phyloP scores from a whole-genome alignment of 78 protist species.

The Creolimax fragrantissima region DNA sequence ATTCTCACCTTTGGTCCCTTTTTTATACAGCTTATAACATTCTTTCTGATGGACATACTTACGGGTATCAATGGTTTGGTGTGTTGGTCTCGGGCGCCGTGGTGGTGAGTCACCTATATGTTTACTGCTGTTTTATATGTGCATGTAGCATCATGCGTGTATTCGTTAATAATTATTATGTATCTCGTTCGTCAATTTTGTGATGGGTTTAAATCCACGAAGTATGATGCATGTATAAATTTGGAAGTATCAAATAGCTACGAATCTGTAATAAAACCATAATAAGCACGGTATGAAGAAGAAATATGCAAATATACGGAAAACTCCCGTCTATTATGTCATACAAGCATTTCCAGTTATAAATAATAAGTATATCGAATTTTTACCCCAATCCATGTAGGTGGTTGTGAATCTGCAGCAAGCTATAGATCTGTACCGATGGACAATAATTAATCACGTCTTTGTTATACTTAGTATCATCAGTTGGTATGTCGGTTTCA shows the following conservation, averaged over 20 bases:
- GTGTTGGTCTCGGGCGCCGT: background rate
- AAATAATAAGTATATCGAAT: background rate
- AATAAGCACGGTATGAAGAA: no score
- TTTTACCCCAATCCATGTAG: background rate
- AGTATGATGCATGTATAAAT: no score
- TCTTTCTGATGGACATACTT: background rate
- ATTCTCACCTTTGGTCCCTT: no score
- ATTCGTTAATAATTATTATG: no score
- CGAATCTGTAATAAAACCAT: no score
- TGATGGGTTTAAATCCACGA: no score
- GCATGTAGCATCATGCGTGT: no score
- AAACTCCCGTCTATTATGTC: background rate
- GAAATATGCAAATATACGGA: background rate
- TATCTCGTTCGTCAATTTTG: no score
- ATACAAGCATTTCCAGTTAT: background rate
- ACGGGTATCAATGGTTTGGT: background rate
- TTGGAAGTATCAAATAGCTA: no score
- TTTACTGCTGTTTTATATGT: no score
- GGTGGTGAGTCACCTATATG: background rate
- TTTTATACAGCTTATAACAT: background rate
- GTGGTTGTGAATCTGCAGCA: slow-evolving; percentile 11
- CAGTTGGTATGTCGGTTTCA: background rate
- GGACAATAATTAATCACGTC: slow-evolving; percentile 5
- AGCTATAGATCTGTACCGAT: background rate
- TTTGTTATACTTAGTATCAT: background rate